A percentile compares a stretch with the other conserved stretches of the same genome.
These are phyloP conservation scores for Solanum bulbocastanum DNA, from an alignment of 257 asterid species.

Conservation along the genomic window DNA sequence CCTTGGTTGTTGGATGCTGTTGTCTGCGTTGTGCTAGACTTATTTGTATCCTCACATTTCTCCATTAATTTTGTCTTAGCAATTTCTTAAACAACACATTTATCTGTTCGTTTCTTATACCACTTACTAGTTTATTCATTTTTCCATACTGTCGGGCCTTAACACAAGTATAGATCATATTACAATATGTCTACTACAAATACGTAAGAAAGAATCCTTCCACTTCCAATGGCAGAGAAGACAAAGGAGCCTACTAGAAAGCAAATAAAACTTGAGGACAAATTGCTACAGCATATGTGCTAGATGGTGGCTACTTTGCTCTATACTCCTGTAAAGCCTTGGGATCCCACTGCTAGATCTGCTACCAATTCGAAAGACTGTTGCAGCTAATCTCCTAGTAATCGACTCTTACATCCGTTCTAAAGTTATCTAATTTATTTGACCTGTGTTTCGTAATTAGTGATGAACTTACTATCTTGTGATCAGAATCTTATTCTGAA, in stretches of 20 bases:
- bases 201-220: conserved; percentile 19
- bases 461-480: background rate
- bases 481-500: background rate
- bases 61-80: background rate
- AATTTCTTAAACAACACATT: background rate
- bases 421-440: background rate
- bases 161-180: conserved; percentile 47
- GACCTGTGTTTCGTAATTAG: background rate
- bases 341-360: background rate
- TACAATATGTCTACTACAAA: conserved; percentile 70
- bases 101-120: background rate
- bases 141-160: conserved; percentile 12
- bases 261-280: background rate
- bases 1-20: conserved; percentile 95
- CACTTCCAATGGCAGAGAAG: conserved; percentile 1
- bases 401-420: background rate
- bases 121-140: background rate
- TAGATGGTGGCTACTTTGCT: background rate
- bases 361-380: background rate
- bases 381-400: background rate
- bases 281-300: conserved; percentile 2
- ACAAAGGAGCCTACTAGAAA: conserved; percentile 12
- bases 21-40: conserved; percentile 72
- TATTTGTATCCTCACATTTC: conserved; percentile 67
- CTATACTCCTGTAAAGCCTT: background rate